Evolutionary conservation across 768 basidiomycete genomes (phyloP).

Genomic region (Termitomyces eurrhizus): DNA sequence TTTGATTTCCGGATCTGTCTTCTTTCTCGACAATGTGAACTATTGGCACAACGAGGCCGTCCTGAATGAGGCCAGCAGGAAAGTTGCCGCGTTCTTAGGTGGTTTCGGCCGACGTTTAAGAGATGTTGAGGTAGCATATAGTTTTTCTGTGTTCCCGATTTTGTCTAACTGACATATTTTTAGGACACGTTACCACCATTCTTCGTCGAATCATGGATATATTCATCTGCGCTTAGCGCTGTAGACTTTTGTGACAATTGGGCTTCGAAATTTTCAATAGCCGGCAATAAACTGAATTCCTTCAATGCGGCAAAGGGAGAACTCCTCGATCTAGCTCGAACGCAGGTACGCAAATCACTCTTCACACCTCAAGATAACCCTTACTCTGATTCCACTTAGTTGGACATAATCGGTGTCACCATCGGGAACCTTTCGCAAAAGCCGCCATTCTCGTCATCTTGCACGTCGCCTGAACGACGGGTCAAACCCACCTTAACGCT

Average conservation of each 20-base stretch:
- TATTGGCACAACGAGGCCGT: conserved; percentile 67
- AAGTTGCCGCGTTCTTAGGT: conserved; percentile 70
- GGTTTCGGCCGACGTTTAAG: conserved; percentile 73
- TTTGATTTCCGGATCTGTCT: conserved; percentile 94
- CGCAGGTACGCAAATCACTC: conserved; percentile 54
- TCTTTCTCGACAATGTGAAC: conserved; percentile 76
- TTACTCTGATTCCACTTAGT: conserved; percentile 37
- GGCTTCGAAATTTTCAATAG: conserved; percentile 46
- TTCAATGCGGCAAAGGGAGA: conserved; percentile 85
- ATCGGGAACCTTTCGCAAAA: conserved; percentile 69
- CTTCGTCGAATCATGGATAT: conserved; percentile 93
- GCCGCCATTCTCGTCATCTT: conserved; percentile 25
- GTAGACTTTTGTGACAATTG: conserved; percentile 78
- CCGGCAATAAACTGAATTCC: conserved; percentile 40
- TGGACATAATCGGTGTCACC: conserved; percentile 80
- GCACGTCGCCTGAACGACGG: conserved; percentile 16
- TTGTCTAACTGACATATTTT: not conserved
- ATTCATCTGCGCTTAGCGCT: conserved; percentile 82
- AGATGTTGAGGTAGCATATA: conserved; percentile 69
- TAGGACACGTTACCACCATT: conserved; percentile 47
- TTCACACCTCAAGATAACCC: not conserved
- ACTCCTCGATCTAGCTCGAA: conserved; percentile 80
- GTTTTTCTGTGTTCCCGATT: conserved; percentile 1
- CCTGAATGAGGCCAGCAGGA: conserved; percentile 67
- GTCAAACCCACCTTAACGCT: conserved; percentile 21